Evolutionary conservation across 2,329 filamentous ascomycete genomes (phyloP), one percentile per base, ranked within the genome.

Genomic region (Acephala macrosclerotiorum): DNA sequence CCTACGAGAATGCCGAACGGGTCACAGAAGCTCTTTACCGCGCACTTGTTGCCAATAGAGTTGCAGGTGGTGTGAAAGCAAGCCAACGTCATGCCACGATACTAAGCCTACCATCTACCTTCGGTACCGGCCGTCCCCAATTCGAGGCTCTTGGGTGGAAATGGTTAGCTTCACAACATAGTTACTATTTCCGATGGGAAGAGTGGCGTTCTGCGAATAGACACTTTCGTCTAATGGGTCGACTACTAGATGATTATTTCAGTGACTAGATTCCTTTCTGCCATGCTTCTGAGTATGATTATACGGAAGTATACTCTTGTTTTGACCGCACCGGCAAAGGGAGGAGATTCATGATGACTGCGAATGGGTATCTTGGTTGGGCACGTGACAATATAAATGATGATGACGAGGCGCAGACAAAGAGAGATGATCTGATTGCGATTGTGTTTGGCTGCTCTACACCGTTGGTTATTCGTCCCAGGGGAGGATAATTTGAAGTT

Each of bases 381-480:
- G 68, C 35, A 2, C 68, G 66, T 11, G 66, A 68, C 40, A 68
- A 68, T 51, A 56, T 64, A 4, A 55, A 61, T 61, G 67, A 57
- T 2, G 16, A 25, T 16, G 64, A 26, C 25, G 18, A 42, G 1
- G 47, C 64, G 2, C 69, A 71, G 33, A 55, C 42, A 9, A 22
- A 8, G 36, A 25, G 6, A 1, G 70, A 66, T 7, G 69, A 72
- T 61, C n/a, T 68, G 11, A 61, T 72, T 36, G 56, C 42, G 14
- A 59, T 71, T 26, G 1, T 72, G 1, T 64, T 70, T 61, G 70
- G 70, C 8, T 72, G 70, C 22, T 68, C 62, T 40, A 66, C 65
- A 2, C 70, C 70, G 3, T 45, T 72, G 33, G 42, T 68, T 29
- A 61, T 71, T 22, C 61, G 69, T 1, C 57, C 62, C 0, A 0